Conservation (phyloP, 2,329 filamentous ascomycete species). For the Nectriaceae sp. region DNA sequence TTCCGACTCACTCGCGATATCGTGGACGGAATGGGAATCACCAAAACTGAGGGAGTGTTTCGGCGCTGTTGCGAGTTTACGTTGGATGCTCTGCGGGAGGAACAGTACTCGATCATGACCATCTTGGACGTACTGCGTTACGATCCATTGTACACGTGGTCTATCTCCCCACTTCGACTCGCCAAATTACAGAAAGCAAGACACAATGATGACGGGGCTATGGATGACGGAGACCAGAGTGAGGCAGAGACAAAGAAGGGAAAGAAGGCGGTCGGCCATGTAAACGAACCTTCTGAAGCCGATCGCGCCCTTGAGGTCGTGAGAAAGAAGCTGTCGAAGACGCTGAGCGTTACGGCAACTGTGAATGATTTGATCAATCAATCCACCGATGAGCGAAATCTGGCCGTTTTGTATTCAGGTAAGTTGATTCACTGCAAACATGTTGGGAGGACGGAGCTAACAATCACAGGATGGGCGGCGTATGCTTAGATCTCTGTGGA, state of each 20-base stretch:
- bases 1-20: slow-evolving; percentile 94
- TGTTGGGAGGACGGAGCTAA: slow-evolving; percentile 20
- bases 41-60: slow-evolving; percentile 93
- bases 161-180: slow-evolving; percentile 70
- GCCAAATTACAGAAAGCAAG: slow-evolving; percentile 66
- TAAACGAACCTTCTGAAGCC: slow-evolving; percentile 71
- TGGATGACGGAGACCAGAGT: slow-evolving; percentile 39
- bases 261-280: slow-evolving; percentile 35
- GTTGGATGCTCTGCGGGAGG: slow-evolving; percentile 89
- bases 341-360: slow-evolving; percentile 88
- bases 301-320: slow-evolving; percentile 91
- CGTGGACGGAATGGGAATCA: slow-evolving; percentile 95
- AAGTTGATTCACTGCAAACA: slow-evolving; percentile 31
- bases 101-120: slow-evolving; percentile 97
- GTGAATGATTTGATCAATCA: slow-evolving; percentile 97
- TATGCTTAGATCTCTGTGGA: no score
- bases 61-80: slow-evolving; percentile 98
- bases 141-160: slow-evolving; percentile 96
- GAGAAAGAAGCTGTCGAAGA: slow-evolving; percentile 93
- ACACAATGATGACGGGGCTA: slow-evolving; percentile 46
- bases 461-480: slow-evolving; percentile 44
- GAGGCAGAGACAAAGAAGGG: slow-evolving; percentile 45
- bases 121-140: slow-evolving; percentile 97
- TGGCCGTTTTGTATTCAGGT: slow-evolving; percentile 88
- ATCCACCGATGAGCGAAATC: slow-evolving; percentile 87